Conservation (phyloP, 2,329 filamentous ascomycete genomes). For the Diaporthe vaccinii region DNA sequence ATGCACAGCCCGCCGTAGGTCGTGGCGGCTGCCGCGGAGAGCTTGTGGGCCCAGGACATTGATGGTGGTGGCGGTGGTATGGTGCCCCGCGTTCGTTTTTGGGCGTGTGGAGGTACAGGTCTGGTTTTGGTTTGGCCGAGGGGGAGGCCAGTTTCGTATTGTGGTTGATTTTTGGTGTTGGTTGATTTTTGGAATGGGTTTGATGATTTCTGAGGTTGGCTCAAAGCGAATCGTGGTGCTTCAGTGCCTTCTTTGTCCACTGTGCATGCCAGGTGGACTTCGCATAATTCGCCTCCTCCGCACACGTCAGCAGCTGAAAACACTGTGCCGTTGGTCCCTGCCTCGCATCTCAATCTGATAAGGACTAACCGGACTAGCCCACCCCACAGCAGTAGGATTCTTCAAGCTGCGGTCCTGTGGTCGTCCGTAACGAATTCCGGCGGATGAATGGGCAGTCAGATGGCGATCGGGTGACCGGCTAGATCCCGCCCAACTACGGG, state of each 20-base stretch:
- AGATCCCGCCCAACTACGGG: neutral
- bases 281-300: neutral
- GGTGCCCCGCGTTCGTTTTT: too few relatives aligned
- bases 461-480: neutral
- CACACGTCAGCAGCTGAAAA: slow-evolving; percentile 24
- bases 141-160: neutral
- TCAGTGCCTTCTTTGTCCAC: slow-evolving; percentile 19
- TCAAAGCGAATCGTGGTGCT: slow-evolving; percentile 2
- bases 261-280: neutral
- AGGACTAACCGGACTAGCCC: neutral
- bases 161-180: neutral
- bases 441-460: neutral
- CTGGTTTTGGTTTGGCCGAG: neutral
- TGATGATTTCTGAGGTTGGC: slow-evolving; percentile 17
- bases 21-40: slow-evolving; percentile 28
- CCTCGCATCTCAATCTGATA: neutral
- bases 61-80: too few relatives aligned
- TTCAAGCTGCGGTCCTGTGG: neutral
- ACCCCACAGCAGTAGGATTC: neutral
- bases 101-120: neutral
- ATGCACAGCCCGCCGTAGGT: slow-evolving; percentile 45
- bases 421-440: neutral
- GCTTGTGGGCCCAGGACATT: slow-evolving; percentile 33
- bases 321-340: slow-evolving; percentile 11
- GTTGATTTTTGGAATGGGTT: neutral